Percentiles rank a stretch among this genome's conserved stretches.
These are phyloP conservation scores for Sodiomyces alkalinus DNA, from an alignment of 2,329 filamentous ascomycete genomes.

Conservation along the genomic window DNA sequence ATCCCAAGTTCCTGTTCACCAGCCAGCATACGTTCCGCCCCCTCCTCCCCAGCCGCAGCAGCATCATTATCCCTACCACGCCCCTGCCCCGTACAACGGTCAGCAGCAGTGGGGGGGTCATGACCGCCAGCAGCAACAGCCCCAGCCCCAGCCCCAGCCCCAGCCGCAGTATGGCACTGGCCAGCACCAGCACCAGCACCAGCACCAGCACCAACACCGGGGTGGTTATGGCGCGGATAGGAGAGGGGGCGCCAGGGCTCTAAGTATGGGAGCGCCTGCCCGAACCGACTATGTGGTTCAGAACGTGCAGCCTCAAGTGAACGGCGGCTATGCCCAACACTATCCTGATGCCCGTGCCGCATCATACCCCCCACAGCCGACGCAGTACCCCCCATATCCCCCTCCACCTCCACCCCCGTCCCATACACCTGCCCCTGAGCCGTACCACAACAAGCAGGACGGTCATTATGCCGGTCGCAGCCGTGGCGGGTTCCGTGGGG, in stretches of 20 bases:
- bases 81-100: constrained; percentile 15
- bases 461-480: constrained; percentile 16
- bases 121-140: constrained; percentile 17
- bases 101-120: constrained; percentile 19
- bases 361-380: constrained; percentile 12
- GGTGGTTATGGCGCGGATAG: constrained; percentile 29
- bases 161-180: constrained; percentile 18
- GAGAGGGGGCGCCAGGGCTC: constrained; percentile 20
- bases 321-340: constrained; percentile 21
- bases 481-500: constrained; percentile 14
- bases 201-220: constrained; percentile 17
- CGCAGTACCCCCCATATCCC: constrained; percentile 20
- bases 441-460: constrained; percentile 14
- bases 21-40: constrained; percentile 25
- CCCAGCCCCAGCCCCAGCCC: constrained; percentile 17
- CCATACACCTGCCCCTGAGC: constrained; percentile 10
- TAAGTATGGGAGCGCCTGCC: constrained; percentile 16
- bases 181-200: constrained; percentile 20
- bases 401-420: constrained; percentile 21
- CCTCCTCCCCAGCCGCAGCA: constrained; percentile 16
- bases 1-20: constrained; percentile 19
- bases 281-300: constrained; percentile 17
- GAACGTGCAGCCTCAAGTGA: constrained; percentile 15
- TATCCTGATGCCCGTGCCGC: constrained; percentile 24
- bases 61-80: constrained; percentile 20